Percentiles rank a stretch among this genome's conserved stretches.
Conservation (phyloP, 31 red algal species). For the Pterothamnion heteromorphum region DNA sequence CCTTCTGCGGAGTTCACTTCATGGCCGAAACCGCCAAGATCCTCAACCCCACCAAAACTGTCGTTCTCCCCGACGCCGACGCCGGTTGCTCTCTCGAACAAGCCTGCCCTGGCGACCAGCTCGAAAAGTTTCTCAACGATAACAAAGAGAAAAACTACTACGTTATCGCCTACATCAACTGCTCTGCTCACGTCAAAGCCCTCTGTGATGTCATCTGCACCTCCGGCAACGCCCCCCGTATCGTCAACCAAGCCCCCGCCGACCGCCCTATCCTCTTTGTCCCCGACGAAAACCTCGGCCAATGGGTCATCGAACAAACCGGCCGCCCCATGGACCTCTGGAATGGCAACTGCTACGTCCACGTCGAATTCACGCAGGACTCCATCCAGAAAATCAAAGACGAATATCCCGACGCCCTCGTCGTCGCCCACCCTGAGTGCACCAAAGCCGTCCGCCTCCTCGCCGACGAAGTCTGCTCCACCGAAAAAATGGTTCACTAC, state of each 20-base stretch:
- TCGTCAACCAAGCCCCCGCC: not conserved
- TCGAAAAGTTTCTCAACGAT: no score
- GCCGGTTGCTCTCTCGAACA: not conserved
- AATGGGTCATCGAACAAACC: not conserved
- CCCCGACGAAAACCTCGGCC: not conserved
- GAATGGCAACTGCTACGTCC: not conserved
- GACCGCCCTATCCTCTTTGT: not conserved
- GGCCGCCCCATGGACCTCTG: not conserved
- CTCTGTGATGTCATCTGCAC: not conserved
- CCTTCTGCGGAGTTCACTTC: not conserved
- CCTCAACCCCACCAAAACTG: not conserved
- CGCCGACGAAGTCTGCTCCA: not conserved
- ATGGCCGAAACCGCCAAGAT: not conserved
- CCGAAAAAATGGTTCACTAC: not conserved
- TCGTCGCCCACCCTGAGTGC: not conserved
- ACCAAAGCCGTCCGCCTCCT: not conserved
- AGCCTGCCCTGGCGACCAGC: no score
- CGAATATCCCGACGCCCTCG: not conserved
- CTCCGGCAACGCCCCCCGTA: not conserved
- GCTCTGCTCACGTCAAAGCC: not conserved
- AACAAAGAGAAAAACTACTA: no score
- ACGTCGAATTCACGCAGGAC: not conserved
- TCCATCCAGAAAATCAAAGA: not conserved
- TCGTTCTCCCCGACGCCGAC: not conserved
- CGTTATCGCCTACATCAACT: not conserved